A percentile compares a stretch with the other conserved stretches of the same genome.
Conservation (phyloP, 2,329 filamentous ascomycete genomes). For the Fusarium sp. region DNA sequence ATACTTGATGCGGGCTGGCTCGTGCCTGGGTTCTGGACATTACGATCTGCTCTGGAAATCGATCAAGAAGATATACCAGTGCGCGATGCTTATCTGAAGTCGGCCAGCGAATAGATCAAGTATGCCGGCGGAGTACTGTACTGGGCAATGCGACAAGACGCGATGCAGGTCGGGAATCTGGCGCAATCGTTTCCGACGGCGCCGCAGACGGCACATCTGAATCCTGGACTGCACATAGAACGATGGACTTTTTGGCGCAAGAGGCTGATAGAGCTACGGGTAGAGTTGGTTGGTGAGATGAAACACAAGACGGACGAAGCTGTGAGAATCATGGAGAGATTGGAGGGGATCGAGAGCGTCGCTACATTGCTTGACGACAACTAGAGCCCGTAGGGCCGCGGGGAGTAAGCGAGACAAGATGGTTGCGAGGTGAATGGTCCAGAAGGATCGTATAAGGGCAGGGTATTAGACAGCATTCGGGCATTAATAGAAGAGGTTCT, state of each 20-base stretch:
- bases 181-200: too few species aligned
- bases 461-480: neutral
- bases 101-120: constrained; percentile 45
- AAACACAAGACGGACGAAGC: constrained; percentile 36
- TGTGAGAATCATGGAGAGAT: constrained; percentile 33
- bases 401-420: neutral
- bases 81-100: constrained; percentile 35
- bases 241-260: constrained; percentile 47
- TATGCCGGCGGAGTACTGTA: constrained; percentile 44
- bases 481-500: neutral
- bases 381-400: too few species aligned
- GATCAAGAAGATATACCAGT: constrained; percentile 11
- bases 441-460: neutral
- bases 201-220: constrained; percentile 21
- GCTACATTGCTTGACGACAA: too few species aligned
- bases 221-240: constrained; percentile 39
- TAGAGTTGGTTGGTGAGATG: constrained; percentile 27
- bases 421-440: neutral
- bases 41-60: constrained; percentile 45
- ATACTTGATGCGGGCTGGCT: constrained; percentile 33
- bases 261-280: constrained; percentile 39
- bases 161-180: constrained; percentile 26
- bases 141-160: constrained; percentile 16
- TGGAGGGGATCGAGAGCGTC: neutral
- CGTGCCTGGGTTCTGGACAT: constrained; percentile 45